Conservation (phyloP, 148 eudicot genomes). For the Suaeda aralocaspica region DNA sequence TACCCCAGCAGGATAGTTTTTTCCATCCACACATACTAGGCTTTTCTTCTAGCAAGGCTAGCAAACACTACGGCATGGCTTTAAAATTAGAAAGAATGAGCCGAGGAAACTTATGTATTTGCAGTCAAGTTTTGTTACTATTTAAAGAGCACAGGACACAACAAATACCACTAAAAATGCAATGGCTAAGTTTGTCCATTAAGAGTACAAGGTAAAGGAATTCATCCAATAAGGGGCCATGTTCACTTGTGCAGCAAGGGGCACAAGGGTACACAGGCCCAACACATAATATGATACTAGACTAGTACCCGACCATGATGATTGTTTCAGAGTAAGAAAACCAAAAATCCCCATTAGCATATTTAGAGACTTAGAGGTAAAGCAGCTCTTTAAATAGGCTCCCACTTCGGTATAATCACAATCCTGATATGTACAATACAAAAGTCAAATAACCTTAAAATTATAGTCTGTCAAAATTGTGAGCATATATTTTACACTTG, state of each 20-base stretch:
- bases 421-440: not conserved
- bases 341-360: not conserved
- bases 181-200: not conserved
- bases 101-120: not conserved
- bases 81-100: not conserved
- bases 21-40: not conserved
- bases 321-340: not conserved
- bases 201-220: not conserved
- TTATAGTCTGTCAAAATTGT: not conserved
- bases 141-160: not conserved
- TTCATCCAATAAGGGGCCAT: not conserved
- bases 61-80: not conserved
- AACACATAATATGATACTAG: not conserved
- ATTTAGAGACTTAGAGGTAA: not conserved
- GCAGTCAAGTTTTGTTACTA: not conserved
- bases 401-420: not conserved
- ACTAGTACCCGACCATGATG: not conserved
- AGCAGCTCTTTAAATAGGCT: not conserved
- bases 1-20: not conserved
- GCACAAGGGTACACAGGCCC: not conserved
- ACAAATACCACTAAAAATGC: too few species aligned
- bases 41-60: not conserved
- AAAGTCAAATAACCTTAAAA: not conserved
- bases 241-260: not conserved
- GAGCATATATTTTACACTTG: not conserved